A percentile compares a stretch with the other conserved stretches of the same genome.
These are phyloP conservation scores for Metschnikowia borealis DNA, from an alignment of 805 yeast genomes.

Conservation along the genomic window DNA sequence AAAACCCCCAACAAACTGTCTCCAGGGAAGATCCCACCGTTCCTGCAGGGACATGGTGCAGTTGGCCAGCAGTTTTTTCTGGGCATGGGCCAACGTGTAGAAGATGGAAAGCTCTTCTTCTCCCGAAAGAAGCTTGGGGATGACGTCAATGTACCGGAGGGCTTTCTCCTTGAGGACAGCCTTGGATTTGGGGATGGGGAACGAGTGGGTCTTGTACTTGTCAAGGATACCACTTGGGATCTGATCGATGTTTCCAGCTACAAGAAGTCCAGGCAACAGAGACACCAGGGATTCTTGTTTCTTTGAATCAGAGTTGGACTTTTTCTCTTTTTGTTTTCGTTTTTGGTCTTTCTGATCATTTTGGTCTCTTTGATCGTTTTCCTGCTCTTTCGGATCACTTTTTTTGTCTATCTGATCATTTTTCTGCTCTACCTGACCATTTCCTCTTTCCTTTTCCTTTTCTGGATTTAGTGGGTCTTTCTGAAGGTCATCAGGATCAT, in stretches of 20 bases:
- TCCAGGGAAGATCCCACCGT: constrained; percentile 44
- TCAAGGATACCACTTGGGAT: constrained; percentile 1
- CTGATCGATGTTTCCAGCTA: constrained; percentile 5
- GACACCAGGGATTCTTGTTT: background rate
- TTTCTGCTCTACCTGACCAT: too few species aligned
- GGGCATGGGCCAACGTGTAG: constrained; percentile 47
- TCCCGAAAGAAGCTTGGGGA: constrained; percentile 44
- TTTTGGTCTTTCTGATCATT: too few species aligned
- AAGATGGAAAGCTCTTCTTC: constrained; percentile 40
- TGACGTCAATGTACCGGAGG: constrained; percentile 24
- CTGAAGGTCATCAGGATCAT: too few species aligned
- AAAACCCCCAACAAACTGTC: constrained; percentile 52
- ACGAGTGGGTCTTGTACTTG: constrained; percentile 16
- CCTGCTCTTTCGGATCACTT: too few species aligned
- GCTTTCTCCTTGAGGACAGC: constrained; percentile 25
- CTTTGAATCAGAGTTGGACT: background rate
- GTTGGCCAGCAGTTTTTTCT: constrained; percentile 35
- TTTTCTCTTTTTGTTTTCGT: background rate
- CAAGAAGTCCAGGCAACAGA: constrained; percentile 5
- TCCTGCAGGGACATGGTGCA: constrained; percentile 46
- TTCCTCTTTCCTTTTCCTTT: too few species aligned
- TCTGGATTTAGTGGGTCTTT: background rate
- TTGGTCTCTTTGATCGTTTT: too few species aligned
- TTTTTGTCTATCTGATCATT: too few species aligned
- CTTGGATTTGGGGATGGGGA: constrained; percentile 27